Conservation (phyloP, 345 rosid genomes). For the Toxicodendron radicans region DNA sequence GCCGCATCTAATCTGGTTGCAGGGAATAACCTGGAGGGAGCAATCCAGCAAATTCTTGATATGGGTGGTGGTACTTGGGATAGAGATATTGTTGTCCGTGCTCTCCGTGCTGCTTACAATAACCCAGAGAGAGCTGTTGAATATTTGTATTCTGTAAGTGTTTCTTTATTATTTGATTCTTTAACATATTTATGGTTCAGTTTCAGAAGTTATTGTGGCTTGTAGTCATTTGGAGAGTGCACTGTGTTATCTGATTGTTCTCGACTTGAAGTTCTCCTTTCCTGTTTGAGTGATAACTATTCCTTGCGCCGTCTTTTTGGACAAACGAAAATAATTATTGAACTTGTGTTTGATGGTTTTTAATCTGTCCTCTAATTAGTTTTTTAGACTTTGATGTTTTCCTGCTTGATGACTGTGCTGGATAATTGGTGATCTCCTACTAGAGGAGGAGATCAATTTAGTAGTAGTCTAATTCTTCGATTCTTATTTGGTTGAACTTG, state of each 20-base stretch:
- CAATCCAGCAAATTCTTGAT: constrained; percentile 89
- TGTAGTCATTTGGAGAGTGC: not conserved
- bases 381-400: not conserved
- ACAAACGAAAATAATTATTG: too few relatives aligned
- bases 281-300: too few relatives aligned
- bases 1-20: constrained; percentile 92
- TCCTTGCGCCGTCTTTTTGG: too few relatives aligned
- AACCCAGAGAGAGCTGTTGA: constrained; percentile 98
- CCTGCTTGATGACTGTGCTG: not conserved
- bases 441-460: not conserved
- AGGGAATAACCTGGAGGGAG: constrained; percentile 74
- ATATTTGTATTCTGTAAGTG: constrained; percentile 81
- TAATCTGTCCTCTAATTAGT: not conserved
- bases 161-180: not conserved
- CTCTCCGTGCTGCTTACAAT: constrained; percentile 93
- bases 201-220: too few relatives aligned
- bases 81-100: constrained; percentile 79
- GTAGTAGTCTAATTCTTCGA: not conserved
- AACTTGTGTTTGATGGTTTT: not conserved
- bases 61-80: constrained; percentile 98
- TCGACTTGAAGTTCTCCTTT: not conserved
- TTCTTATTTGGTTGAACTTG: not conserved
- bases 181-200: not conserved
- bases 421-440: not conserved
- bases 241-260: not conserved